These are phyloP conservation scores for Tephrocybe sp. DNA, from an alignment of 768 basidiomycete genomes.

Conservation along the genomic window DNA sequence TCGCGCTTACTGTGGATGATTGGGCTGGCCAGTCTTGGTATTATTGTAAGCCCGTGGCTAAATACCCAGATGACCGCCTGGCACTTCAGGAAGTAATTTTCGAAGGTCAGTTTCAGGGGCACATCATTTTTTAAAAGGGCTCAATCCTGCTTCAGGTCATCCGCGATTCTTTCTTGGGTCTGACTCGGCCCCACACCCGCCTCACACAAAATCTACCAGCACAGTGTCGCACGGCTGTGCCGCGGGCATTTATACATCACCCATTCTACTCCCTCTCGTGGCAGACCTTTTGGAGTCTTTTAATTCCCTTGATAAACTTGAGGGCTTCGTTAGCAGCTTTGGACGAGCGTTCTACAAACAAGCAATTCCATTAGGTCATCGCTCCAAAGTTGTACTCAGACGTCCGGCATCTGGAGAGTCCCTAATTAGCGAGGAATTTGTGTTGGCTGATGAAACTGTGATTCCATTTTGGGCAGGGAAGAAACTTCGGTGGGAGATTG, in stretches of 20 bases:
- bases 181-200: constrained; percentile 93
- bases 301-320: constrained; percentile 78
- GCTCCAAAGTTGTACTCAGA: constrained; percentile 42
- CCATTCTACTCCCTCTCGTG: constrained; percentile 86
- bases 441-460: constrained; percentile 49
- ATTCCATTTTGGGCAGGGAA: constrained; percentile 91
- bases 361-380: constrained; percentile 25
- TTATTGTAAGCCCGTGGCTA: constrained; percentile 98
- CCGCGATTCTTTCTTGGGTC: constrained; percentile 97
- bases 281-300: constrained; percentile 89
- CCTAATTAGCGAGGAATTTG: constrained; percentile 50
- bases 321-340: constrained; percentile 74
- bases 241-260: constrained; percentile 94
- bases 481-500: constrained; percentile 71
- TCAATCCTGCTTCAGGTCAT: constrained; percentile 54
- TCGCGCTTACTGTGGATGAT: constrained; percentile 91
- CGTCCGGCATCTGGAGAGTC: constrained; percentile 34
- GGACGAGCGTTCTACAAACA: constrained; percentile 81
- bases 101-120: constrained; percentile 54
- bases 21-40: constrained; percentile 96
- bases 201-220: constrained; percentile 64
- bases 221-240: constrained; percentile 78
- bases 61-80: constrained; percentile 88
- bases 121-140: not conserved
- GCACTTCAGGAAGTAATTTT: constrained; percentile 77